These are phyloP conservation scores for Acer yangbiense DNA, from an alignment of 345 rosid species.

Conservation along the genomic window DNA sequence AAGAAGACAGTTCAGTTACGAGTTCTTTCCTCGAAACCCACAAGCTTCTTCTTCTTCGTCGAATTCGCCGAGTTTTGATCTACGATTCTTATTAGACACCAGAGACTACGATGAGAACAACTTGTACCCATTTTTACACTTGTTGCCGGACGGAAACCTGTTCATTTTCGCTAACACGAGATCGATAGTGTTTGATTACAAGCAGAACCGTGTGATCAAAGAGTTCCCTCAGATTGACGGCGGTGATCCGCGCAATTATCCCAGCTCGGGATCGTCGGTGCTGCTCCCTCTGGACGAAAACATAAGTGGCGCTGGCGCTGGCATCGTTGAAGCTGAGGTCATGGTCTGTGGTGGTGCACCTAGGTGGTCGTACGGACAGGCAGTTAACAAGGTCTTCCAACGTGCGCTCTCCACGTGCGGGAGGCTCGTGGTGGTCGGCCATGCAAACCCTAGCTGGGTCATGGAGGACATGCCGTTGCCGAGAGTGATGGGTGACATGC, in stretches of 20 bases:
- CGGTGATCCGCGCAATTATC: slow-evolving; percentile 74
- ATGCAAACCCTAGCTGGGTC: slow-evolving; percentile 53
- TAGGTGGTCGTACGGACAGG: slow-evolving; percentile 36
- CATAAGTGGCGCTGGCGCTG: not conserved
- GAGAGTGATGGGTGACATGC: slow-evolving; percentile 91
- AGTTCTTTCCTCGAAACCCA: slow-evolving; percentile 49
- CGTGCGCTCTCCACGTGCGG: slow-evolving; percentile 69
- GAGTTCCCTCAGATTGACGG: slow-evolving; percentile 61
- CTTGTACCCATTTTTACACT: slow-evolving; percentile 81
- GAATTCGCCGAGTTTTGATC: slow-evolving; percentile 8
- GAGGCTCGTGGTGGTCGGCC: slow-evolving; percentile 49
- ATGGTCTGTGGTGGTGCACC: slow-evolving; percentile 90
- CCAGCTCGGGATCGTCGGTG: slow-evolving; percentile 85
- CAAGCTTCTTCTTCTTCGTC: not conserved
- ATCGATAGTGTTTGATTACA: slow-evolving; percentile 67
- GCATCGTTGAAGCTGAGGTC: slow-evolving; percentile 46
- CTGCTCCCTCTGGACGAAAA: slow-evolving; percentile 71
- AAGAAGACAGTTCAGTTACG: slow-evolving; percentile 66
- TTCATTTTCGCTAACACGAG: slow-evolving; percentile 80
- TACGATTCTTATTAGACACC: slow-evolving; percentile 56
- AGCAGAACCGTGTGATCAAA: slow-evolving; percentile 42
- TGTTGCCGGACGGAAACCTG: slow-evolving; percentile 82
- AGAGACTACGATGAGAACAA: slow-evolving; percentile 67
- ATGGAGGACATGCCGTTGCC: slow-evolving; percentile 78
- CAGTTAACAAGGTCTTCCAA: slow-evolving; percentile 24